These are phyloP conservation scores for Agrostemma githago DNA, from an alignment of 148 eudicot species.

Conservation along the genomic window DNA sequence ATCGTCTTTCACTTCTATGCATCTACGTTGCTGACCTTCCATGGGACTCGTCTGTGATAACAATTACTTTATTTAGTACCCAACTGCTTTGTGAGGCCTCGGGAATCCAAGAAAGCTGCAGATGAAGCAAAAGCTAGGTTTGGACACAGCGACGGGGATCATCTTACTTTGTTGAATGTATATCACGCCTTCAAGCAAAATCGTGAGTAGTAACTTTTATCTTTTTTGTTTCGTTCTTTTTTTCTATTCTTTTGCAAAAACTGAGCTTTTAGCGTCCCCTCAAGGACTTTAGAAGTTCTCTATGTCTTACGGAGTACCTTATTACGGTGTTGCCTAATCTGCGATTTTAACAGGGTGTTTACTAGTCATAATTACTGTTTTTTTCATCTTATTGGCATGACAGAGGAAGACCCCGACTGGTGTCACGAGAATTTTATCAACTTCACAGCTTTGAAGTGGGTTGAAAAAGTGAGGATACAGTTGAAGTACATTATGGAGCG, in stretches of 20 bases:
- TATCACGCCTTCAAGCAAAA: conserved; percentile 97
- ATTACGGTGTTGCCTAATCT: not conserved
- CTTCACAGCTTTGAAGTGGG: conserved; percentile 69
- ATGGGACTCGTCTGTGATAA: conserved; percentile 98
- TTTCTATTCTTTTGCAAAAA: not conserved
- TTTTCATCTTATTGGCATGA: not conserved
- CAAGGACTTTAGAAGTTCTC: not conserved
- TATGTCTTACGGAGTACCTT: not conserved
- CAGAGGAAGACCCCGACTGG: conserved; percentile 91
- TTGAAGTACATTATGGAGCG: conserved; percentile 85
- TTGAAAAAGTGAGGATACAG: conserved; percentile 96
- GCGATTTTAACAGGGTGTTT: not conserved
- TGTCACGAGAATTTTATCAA: conserved; percentile 91
- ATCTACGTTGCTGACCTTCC: conserved; percentile 86
- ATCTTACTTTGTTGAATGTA: conserved; percentile 86
- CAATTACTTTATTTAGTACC: conserved; percentile 97
- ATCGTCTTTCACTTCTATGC: conserved; percentile 88
- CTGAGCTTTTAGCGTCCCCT: not conserved
- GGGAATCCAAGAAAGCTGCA: conserved; percentile 99
- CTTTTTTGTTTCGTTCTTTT: not conserved
- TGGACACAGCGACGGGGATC: conserved; percentile 94
- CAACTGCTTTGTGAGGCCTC: conserved; percentile 99
- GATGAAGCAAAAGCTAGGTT: conserved; percentile 84
- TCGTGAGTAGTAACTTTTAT: conserved; percentile 48
- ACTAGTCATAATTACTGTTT: not conserved